Evolutionary conservation across 768 basidiomycete genomes (phyloP), one percentile per base, ranked within the genome.

Genomic region (Tremella mesenterica): DNA sequence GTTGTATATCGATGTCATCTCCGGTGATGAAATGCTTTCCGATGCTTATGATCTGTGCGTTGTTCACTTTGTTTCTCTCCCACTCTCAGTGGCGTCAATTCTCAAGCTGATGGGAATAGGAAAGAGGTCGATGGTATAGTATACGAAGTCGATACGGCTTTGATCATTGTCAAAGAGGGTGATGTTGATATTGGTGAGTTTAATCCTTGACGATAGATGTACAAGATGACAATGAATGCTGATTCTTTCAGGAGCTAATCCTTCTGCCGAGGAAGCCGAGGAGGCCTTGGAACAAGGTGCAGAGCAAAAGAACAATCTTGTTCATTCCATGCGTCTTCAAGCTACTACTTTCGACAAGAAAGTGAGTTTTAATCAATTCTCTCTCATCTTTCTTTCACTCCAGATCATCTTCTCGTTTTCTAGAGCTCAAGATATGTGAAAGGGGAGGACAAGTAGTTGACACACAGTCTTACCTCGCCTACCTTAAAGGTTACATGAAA

Each of bases 401-500:
- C n/a, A 27, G 8, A 16, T 13, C 29, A 7, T 43, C 41, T 43
- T 43, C 8, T 43, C 41, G n/a, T 10, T 43, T 43, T 43, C n/a
- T n/a, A n/a, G n/a, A 36, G 41, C 41, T 43, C 41, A 8, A 20
- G n/a, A 18, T 3, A 18, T 31, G 25, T 5, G 7, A 14, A 10
- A 12, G 23, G 21, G 25, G 14, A 28, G 21, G 38, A 4, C n/a
- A 8, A 23, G 4, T 18, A 23, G 38, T 23, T 41, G 38, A 41
- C 30, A 9, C 18, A 0, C 36, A 70, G 75, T 73, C 76, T n/a
- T 97, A 80, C 74, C 74, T 86, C 34, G 69, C 78, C 9, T 83
- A 90, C 72, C 81, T 97, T 71, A 97, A 93, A 87, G 82, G 76
- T 13, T 99, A 99, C 79, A 93, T 97, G 92, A 97, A 97, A 76